phyloP scores from a whole-genome alignment of 164 flowering plant genomes.

The grape (Vitis vinifera) region DNA sequence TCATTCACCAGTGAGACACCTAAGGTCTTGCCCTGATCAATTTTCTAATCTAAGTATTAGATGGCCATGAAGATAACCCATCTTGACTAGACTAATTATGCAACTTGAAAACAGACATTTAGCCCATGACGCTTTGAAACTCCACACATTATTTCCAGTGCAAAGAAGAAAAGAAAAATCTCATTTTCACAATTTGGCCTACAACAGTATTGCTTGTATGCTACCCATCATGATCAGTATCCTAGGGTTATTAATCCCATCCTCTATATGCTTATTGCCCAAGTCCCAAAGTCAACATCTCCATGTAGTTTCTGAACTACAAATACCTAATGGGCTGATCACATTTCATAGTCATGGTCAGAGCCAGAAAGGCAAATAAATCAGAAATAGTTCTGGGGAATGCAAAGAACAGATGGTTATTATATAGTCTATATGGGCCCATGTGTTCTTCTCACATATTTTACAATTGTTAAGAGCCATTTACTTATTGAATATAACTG shows the following conservation, averaged over 20 bases:
- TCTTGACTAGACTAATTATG: constrained; percentile 27
- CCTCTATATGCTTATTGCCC: no score
- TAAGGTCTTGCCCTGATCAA: constrained; percentile 13
- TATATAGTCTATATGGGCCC: constrained; percentile 5
- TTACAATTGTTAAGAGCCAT: background rate
- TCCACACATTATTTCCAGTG: no score
- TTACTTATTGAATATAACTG: constrained; percentile 1
- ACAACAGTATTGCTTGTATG: no score
- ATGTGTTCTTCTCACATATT: background rate
- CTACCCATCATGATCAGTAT: no score
- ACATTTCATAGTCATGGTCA: background rate
- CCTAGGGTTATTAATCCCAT: no score
- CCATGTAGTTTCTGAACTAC: no score
- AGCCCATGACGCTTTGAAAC: background rate
- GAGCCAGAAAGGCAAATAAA: background rate
- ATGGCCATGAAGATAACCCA: constrained; percentile 18
- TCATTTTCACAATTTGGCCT: no score
- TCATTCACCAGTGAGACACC: background rate
- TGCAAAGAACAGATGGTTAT: background rate
- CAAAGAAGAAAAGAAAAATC: no score
- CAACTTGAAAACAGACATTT: constrained; percentile 14
- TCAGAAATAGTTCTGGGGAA: background rate
- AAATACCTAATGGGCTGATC: no score
- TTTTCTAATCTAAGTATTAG: constrained; percentile 16
- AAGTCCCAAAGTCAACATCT: no score